Evolutionary conservation across 108 stramenopile genomes (phyloP), one percentile per base, ranked within the genome.

Genomic region (Cyclotella sp.): DNA sequence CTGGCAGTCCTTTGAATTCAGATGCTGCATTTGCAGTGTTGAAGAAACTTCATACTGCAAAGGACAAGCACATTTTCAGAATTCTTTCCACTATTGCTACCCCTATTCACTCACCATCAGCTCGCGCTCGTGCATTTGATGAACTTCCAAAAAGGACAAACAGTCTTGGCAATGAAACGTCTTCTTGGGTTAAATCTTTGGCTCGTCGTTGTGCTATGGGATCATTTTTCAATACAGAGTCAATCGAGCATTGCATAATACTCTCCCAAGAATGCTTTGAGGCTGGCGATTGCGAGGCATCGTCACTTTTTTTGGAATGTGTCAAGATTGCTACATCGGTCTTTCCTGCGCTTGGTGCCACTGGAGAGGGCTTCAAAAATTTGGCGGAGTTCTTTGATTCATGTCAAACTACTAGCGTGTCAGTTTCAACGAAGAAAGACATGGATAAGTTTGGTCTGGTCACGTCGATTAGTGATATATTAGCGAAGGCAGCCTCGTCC

Each of bases 31-130:
- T 82, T 65, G 65, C 85, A 30, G 70, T 91, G 12, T 66, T 95
- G 52, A 82, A 86, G 55, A 83, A 83, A 26, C 70, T 96, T 61
- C 95, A 96, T 68, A 55, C 60, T 11, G 87, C 86, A 26, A 86
- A 89, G 44, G 95, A 96, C 81, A 90, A 89, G 73, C 90, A 91
- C 70, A 87, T 96, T 49, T 94, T 96, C 73, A 86, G 88, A 5
- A 78, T 94, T 46, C 75, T 96, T 24, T 81, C 91, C 3, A 86
- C 91, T 21, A 90, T 96, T 74, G 66, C 87, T 0, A 78, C 76
- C 40, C 81, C 92, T 6, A 75, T 63, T 14, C 95, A 96, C 72
- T 84, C 88, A 16, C 53, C 63, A 13, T 68, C 78, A n/a, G 81
- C 88, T n/a, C 87, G 95, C 21, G 59, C 67, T 19, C 82, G 87